Percentiles rank a stretch among this genome's conserved stretches.
Conservation (phyloP, 176 grass and related monocot species). For the Oryza nivara region DNA sequence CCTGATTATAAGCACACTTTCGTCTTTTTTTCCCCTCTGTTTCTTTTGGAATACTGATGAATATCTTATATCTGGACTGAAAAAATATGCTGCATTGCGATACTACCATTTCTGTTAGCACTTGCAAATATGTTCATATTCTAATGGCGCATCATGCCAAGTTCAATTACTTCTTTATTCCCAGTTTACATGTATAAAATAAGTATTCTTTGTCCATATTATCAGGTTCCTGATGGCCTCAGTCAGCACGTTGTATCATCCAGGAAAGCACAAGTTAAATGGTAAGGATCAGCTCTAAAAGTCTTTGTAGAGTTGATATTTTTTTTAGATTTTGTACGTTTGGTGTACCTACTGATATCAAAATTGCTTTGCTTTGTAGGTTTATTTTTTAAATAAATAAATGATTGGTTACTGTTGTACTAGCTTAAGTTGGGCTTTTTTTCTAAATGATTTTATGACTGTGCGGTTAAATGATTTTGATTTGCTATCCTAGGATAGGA, state of each 20-base stretch:
- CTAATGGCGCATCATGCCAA: neutral
- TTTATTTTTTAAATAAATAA: neutral
- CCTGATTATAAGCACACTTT: neutral
- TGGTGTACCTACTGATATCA: constrained; percentile 7
- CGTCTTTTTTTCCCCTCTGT: neutral
- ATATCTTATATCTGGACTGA: neutral
- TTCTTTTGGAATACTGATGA: neutral
- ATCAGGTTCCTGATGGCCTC: constrained; percentile 43
- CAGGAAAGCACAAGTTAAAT: constrained; percentile 31
- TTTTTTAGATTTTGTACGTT: neutral
- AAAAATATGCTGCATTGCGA: constrained; percentile 4
- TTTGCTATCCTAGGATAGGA: neutral
- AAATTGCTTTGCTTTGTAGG: neutral
- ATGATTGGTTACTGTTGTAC: neutral
- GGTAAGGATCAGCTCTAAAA: constrained; percentile 37
- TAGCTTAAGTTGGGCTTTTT: neutral
- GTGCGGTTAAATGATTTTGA: neutral
- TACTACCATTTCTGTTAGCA: constrained; percentile 13
- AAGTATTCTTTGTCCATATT: constrained; percentile 16
- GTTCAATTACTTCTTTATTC: neutral
- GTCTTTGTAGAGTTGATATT: neutral
- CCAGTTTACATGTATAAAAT: neutral
- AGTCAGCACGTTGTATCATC: constrained; percentile 29
- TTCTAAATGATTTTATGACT: constrained; percentile 8
- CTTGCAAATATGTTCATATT: constrained; percentile 13